Evolutionary conservation across 306 rosid species (phyloP), one percentile per base, ranked within the genome.

Genomic region (Trifolium repens): DNA sequence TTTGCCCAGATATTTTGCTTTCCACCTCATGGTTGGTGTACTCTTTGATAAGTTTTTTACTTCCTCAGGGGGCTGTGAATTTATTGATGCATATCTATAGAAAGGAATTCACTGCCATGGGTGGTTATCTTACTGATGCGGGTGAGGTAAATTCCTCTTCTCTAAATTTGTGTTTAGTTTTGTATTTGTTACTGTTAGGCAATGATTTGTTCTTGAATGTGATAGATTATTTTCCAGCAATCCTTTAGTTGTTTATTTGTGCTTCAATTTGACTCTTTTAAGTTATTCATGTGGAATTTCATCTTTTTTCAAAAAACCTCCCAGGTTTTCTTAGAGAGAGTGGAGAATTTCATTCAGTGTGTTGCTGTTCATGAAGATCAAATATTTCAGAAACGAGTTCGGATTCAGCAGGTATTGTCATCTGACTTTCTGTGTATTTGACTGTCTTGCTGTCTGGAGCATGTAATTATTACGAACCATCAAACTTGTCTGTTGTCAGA

Each of bases 121-220:
- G 98, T 76, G 98, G 98, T 80, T 94, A 91, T 84, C 98, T 94
- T 78, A 94, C 96, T 80, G 97, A 94, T 4, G 91, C 93, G 78
- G 98, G 98, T 83, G 97, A 91, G 96, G 98, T 94, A 90, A 62
- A 79, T 79, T 81, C 66, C 76, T 76, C 67, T 82, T 83, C 49
- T 71, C 37, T 46, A 32, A 32, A 62, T 37, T 76, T 67, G 7
- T 74, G 17, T 72, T 50, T 16, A 12, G 67, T 27, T 15, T 26
- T 70, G 46, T 37, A 26, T 34, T 15, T 65, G 67, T 67, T 59
- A 26, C 16, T 63, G 13, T 35, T 44, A 67, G 79, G 55, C 16
- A 65, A 71, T 49, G 10, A 60, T 73, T 17, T 77, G 17, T 72
- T 37, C 53, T 79, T 46, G 47, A 35, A 47, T 65, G 19, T 64